A percentile compares a stretch with the other conserved stretches of the same genome.
phyloP scores from a whole-genome alignment of 345 rosid species.

The Populus ilicifolia region DNA sequence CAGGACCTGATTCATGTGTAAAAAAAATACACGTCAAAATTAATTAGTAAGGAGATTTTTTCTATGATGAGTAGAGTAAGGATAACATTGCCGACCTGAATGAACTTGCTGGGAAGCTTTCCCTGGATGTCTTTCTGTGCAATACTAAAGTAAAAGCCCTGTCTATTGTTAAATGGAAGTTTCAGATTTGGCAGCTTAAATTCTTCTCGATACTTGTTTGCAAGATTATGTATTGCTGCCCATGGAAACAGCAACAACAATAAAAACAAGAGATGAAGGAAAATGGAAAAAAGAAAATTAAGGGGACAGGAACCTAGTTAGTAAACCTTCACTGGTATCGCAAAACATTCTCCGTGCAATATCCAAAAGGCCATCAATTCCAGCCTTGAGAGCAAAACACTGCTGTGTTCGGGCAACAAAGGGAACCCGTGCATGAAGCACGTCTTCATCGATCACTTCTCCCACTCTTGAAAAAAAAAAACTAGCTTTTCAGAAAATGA shows the following conservation, averaged over 20 bases:
- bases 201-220: slow-evolving; percentile 84
- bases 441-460: slow-evolving; percentile 89
- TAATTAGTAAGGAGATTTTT: slow-evolving; percentile 10
- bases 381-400: slow-evolving; percentile 95
- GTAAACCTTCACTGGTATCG: slow-evolving; percentile 89
- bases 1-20: slow-evolving; percentile 51
- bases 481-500: slow-evolving; percentile 3
- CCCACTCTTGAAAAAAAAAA: slow-evolving; percentile 45
- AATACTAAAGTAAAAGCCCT: slow-evolving; percentile 96
- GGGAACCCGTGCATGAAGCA: slow-evolving; percentile 92
- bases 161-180: slow-evolving; percentile 91
- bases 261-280: not conserved
- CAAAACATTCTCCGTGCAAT: slow-evolving; percentile 91
- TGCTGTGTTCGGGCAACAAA: slow-evolving; percentile 97
- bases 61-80: slow-evolving; percentile 11
- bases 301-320: slow-evolving; percentile 6
- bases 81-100: slow-evolving; percentile 51
- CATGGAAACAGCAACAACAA: slow-evolving; percentile 8
- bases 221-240: slow-evolving; percentile 87
- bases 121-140: slow-evolving; percentile 81
- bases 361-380: slow-evolving; percentile 92
- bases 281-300: not conserved
- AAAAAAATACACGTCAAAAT: slow-evolving; percentile 22
- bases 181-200: slow-evolving; percentile 82
- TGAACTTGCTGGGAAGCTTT: slow-evolving; percentile 86